Percentiles rank a stretch among this genome's conserved stretches.
phyloP scores from a whole-genome alignment of 1,284 basidiomycete genomes.

The Ganoderma multipileum region DNA sequence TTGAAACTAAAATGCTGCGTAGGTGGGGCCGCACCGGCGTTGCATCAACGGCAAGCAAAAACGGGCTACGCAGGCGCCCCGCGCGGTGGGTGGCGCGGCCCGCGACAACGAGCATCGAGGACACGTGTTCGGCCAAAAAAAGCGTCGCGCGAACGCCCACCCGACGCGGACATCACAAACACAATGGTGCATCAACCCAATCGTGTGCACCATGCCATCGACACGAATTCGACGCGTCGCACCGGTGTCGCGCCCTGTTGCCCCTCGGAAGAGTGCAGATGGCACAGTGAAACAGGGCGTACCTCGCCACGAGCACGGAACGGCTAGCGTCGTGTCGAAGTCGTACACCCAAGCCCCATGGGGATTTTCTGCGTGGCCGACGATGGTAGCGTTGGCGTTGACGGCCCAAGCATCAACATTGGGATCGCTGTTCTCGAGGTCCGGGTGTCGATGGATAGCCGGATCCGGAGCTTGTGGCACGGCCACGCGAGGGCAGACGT shows the following conservation, averaged over 20 bases:
- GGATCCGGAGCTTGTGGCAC: not conserved
- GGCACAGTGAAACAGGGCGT: constrained; percentile 26
- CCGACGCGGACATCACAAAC: not conserved
- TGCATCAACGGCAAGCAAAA: not conserved
- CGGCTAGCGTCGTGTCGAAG: constrained; percentile 58
- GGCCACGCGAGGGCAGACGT: constrained; percentile 13
- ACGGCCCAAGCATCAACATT: too few species aligned
- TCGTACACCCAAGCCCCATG: constrained; percentile 65
- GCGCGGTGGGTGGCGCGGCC: not conserved
- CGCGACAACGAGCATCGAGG: not conserved
- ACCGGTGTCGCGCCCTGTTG: too few species aligned
- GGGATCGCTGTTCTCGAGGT: not conserved
- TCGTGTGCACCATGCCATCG: constrained; percentile 7
- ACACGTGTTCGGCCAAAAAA: not conserved
- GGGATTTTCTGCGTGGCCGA: constrained; percentile 17
- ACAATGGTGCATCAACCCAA: not conserved
- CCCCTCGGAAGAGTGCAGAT: not conserved
- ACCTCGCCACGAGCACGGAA: constrained; percentile 60
- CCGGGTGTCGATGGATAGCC: not conserved
- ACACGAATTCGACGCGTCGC: not conserved
- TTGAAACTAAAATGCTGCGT: not conserved
- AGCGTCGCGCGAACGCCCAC: not conserved
- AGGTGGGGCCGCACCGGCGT: not conserved
- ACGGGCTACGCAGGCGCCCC: not conserved
- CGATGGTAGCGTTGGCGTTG: not conserved